phyloP scores from a whole-genome alignment of 805 yeast species.

The Zygosaccharomyces bailii region DNA sequence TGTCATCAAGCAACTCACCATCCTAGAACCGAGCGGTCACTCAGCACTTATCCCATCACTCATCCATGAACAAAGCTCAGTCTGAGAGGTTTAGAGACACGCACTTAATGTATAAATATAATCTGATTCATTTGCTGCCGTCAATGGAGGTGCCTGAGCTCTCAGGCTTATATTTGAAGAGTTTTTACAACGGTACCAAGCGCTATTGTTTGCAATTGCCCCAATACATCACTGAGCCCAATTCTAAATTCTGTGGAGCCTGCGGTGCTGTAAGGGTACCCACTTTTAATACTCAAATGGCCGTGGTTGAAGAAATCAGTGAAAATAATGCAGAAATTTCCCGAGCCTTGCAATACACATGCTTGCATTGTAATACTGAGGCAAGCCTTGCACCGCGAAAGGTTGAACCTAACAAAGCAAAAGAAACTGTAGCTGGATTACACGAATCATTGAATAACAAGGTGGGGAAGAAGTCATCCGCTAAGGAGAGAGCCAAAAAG shows the following conservation, averaged over 20 bases:
- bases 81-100: conserved; percentile 27
- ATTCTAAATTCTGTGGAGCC: conserved; percentile 30
- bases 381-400: conserved; percentile 17
- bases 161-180: conserved; percentile 32
- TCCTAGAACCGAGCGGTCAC: too few relatives aligned
- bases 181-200: conserved; percentile 31
- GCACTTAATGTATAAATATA: conserved; percentile 29
- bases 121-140: conserved; percentile 28
- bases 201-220: conserved; percentile 31
- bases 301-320: conserved; percentile 7
- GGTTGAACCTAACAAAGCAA: not conserved
- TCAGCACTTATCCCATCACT: too few relatives aligned
- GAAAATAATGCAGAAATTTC: conserved; percentile 11
- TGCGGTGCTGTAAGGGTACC: conserved; percentile 35
- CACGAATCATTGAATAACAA: too few relatives aligned
- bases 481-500: conserved; percentile 45
- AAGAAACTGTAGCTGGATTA: not conserved
- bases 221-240: conserved; percentile 17
- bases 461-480: conserved; percentile 18
- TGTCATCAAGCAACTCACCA: too few relatives aligned
- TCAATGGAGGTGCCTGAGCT: conserved; percentile 21
- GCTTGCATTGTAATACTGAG: conserved; percentile 30
- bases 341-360: conserved; percentile 26
- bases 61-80: conserved; percentile 27
- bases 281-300: conserved; percentile 14